Base-by-base conservation (phyloP, 1,139 yeast genomes). In the Diutina mesorugosa region DNA sequence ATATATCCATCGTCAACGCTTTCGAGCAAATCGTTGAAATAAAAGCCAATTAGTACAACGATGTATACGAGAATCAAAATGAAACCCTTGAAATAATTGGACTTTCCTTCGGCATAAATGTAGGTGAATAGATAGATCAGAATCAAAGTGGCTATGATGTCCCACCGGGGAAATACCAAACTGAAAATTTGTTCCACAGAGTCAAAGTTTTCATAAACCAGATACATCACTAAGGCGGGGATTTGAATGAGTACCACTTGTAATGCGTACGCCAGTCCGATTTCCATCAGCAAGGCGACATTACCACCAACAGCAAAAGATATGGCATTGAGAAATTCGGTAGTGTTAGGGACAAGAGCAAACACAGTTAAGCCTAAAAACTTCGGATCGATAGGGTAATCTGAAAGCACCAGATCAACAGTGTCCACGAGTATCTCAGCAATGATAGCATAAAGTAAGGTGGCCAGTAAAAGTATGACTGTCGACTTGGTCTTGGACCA, bases 221-320 rank as follows among this genome's bases (percentile, higher is more conserved):
- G 87, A 65, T 81, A 90, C 16, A 91, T 69, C 4, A 90, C 96
- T 65, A 93, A 78, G 6, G 95, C 85, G 0, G 99, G 99, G 55
- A 93, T 89, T 68, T 93, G 99, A 61, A 93, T 77, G 57, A 93
- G 74, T 61, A 96, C 95, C n/a, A 93, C 99, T 69, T 93, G 99
- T 60, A 93, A 76, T 0, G 97, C 99, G 67, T 93, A 93, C 0
- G 99, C 99, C 62, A 96, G 86, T 61, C 99, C 99, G 68, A 93
- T 93, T 68, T 93, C 99, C 97, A 93, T 89, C 1, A 95, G 87
- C 55, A 93, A 76, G 0, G 99, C 97, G 58, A 95, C 96, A 63
- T 93, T 93, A 2, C 99, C 99, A 62, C 95, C 84, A 64, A 90
- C 83, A 0, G 99, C 99, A 74, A 93, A 93, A 14, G 97, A 90